Base-by-base conservation (phyloP, 2,329 filamentous ascomycete genomes). In the Claviceps cyperi region DNA sequence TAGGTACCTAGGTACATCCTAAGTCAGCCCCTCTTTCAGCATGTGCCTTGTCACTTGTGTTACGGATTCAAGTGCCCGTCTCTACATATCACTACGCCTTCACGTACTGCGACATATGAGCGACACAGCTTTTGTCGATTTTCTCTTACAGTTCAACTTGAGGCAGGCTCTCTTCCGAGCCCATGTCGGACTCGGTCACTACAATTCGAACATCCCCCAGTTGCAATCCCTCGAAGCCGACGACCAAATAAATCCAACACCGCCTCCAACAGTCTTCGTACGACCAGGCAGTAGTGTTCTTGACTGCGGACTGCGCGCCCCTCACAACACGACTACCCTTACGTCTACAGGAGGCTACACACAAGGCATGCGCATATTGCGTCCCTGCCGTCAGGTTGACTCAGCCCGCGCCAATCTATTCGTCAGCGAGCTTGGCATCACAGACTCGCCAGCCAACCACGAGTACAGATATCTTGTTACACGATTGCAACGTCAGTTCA, bases 401-500 rank as follows among this genome's bases (percentile, higher is more conserved):
- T 46, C 50, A 37, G 32, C 32, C 15, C 43, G 47, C 21, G 35
- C 28, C n/a, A 44, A 41, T 14, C 19, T 24, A 48, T 51, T 51
- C 38, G 50, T 38, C 50, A 24, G 28, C 19, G 32, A n/a, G 22
- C 6, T 43, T 28, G 28, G 49, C 19, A 43, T 24, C 11, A 21
- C 38, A 49, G 47, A 47, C 43, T 52, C 43, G 37, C 50, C 50
- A 50, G 47, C 50, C 44, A 50, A 44, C 50, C 50, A 52, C 47
- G 35, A 52, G 19, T 35, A 43, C 46, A 46, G 36, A 48, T 35
- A 19, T 24, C 32, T 24, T 46, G 41, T 43, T 11, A 13, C 2
- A 13, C 17, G 6, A 13, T 17, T 48, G n/a, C 45, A 28, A 17
- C 46, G 28, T 28, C 2, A 24, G 24, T 8, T 24, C 24, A 24